Percentiles rank a stretch among this genome's conserved stretches.
phyloP scores from a whole-genome alignment of 2,329 filamentous ascomycete species.

The Didymella glomerata region DNA sequence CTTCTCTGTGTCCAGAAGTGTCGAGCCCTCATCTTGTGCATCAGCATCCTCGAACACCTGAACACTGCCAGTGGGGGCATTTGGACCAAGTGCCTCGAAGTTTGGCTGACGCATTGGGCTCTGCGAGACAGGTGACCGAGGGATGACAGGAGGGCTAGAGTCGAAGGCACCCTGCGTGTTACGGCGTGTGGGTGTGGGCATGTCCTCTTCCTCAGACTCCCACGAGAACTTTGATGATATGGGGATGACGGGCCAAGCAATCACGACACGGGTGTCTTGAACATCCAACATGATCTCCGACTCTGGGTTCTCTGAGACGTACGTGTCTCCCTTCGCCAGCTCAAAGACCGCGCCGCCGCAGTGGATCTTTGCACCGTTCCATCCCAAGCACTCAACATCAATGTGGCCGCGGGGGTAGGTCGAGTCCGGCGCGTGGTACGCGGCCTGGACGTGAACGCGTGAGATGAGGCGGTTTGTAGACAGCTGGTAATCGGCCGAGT shows the following conservation, averaged over 20 bases:
- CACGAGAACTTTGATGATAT: slow-evolving; percentile 53
- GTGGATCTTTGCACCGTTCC: slow-evolving; percentile 94
- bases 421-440: slow-evolving; percentile 75
- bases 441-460: slow-evolving; percentile 88
- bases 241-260: slow-evolving; percentile 84
- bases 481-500: slow-evolving; percentile 93
- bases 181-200: slow-evolving; percentile 46
- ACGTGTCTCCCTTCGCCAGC: slow-evolving; percentile 85
- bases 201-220: slow-evolving; percentile 68
- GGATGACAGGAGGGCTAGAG: slow-evolving; percentile 69
- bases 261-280: slow-evolving; percentile 86
- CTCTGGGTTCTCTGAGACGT: slow-evolving; percentile 86
- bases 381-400: slow-evolving; percentile 89
- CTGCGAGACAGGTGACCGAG: slow-evolving; percentile 81
- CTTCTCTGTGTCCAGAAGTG: slow-evolving; percentile 36
- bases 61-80: slow-evolving; percentile 36
- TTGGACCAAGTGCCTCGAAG: slow-evolving; percentile 50
- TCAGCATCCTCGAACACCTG: slow-evolving; percentile 53
- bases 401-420: slow-evolving; percentile 78
- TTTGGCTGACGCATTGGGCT: slow-evolving; percentile 63
- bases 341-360: slow-evolving; percentile 89
- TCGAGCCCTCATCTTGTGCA: slow-evolving; percentile 36
- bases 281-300: slow-evolving; percentile 95
- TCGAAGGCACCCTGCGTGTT: slow-evolving; percentile 56
- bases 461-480: slow-evolving; percentile 93